Percentiles rank a stretch among this genome's conserved stretches.
Evolutionary conservation across 1,139 yeast species (phyloP).

Genomic region (Entelexis sorbosivorans): DNA sequence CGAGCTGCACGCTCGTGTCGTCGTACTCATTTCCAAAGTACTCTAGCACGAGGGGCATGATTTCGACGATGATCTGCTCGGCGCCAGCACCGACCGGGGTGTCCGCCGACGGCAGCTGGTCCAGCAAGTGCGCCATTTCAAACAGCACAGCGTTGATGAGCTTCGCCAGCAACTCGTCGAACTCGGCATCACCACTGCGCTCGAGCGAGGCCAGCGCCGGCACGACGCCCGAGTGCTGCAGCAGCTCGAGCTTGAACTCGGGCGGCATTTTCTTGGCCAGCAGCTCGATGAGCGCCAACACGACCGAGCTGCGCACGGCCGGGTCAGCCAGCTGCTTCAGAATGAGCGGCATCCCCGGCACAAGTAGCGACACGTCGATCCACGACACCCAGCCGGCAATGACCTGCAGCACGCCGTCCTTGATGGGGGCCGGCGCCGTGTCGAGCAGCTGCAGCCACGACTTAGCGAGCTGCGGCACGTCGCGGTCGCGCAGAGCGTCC

Average conservation of each 20-base stretch:
- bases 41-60: slow-evolving; percentile 63
- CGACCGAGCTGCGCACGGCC: slow-evolving; percentile 13
- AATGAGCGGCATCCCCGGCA: slow-evolving; percentile 52
- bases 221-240: slow-evolving; percentile 58
- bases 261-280: slow-evolving; percentile 88
- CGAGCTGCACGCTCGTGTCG: slow-evolving; percentile 73
- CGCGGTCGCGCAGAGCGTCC: slow-evolving; percentile 68
- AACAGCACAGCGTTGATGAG: slow-evolving; percentile 63
- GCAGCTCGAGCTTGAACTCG: slow-evolving; percentile 65
- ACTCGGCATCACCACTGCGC: slow-evolving; percentile 42
- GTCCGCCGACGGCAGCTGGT: slow-evolving; percentile 9
- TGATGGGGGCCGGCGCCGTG: slow-evolving; percentile 30
- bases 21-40: slow-evolving; percentile 76
- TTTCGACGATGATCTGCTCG: slow-evolving; percentile 42
- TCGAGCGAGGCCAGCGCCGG: slow-evolving; percentile 33
- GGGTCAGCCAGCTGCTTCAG: slow-evolving; percentile 53
- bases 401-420: slow-evolving; percentile 50
- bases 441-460: slow-evolving; percentile 15
- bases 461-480: slow-evolving; percentile 39
- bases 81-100: slow-evolving; percentile 27
- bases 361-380: slow-evolving; percentile 81
- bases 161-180: slow-evolving; percentile 66
- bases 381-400: slow-evolving; percentile 86
- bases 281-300: slow-evolving; percentile 48
- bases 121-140: slow-evolving; percentile 43